Conservation (phyloP, 1,284 basidiomycete genomes). For the Pyrrhoderma lamaoense region DNA sequence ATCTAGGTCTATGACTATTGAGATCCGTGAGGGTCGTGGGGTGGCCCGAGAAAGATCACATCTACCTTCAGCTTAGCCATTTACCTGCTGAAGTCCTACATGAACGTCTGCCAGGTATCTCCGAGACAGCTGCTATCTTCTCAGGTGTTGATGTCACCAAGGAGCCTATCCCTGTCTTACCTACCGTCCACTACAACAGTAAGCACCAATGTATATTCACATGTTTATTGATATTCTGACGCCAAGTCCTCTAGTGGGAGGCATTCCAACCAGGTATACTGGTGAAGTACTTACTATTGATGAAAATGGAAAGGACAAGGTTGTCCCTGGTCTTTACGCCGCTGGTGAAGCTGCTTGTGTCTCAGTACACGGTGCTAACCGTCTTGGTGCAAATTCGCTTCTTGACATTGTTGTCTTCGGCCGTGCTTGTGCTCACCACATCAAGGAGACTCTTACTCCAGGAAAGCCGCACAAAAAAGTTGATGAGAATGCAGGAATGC, state of each 20-base stretch:
- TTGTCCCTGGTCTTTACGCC: constrained; percentile 96
- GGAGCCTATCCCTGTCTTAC: constrained; percentile 96
- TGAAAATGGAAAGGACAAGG: constrained; percentile 84
- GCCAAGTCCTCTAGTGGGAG: constrained; percentile 69
- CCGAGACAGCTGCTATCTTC: constrained; percentile 99
- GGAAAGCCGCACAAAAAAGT: constrained; percentile 90
- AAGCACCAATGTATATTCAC: constrained; percentile 27
- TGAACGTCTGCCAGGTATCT: constrained; percentile 98
- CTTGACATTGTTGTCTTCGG: constrained; percentile 99
- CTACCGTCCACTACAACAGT: constrained; percentile 96
- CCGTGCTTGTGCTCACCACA: constrained; percentile 97
- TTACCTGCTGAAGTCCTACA: constrained; percentile 93
- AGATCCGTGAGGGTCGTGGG: constrained; percentile 98
- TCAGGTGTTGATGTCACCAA: constrained; percentile 99
- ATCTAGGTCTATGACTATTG: constrained; percentile 98
- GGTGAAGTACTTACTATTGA: constrained; percentile 92
- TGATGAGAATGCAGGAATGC: constrained; percentile 80
- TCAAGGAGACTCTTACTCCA: constrained; percentile 85
- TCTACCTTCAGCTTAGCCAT: constrained; percentile 97
- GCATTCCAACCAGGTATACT: constrained; percentile 98
- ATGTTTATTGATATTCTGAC: constrained; percentile 19
- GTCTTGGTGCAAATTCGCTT: constrained; percentile 98
- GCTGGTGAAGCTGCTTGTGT: constrained; percentile 99
- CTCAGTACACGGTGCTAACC: constrained; percentile 98
- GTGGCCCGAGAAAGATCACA: constrained; percentile 97